Base-by-base conservation (phyloP, 306 rosid genomes). In the Cucurbita pepo region DNA sequence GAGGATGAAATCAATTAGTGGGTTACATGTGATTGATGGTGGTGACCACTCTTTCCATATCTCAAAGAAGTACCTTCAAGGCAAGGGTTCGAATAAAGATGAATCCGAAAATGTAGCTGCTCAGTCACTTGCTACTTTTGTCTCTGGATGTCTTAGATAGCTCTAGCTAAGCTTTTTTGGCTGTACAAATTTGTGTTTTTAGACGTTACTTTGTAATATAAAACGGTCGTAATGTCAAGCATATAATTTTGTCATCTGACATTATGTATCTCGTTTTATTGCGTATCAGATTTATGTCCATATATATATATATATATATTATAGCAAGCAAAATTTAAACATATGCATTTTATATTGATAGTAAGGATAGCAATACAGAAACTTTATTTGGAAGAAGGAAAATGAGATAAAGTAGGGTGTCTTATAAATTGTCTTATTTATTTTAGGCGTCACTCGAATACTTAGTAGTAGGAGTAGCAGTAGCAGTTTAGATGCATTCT, bases 21-120 rank as follows among this genome's bases (percentile, higher is more conserved):
- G 83, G 63, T 83, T 93, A 81, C 86, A 88, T 79, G 86, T 93
- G 71, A 73, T 93, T 48, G 85, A 88, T 81, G 97, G 98, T 40
- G 98, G 97, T 56, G 98, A 90, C 51, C 97, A 93, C 81, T 93
- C 97, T 45, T 90, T 93, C 83, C 91, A 88, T 88, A 82, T 93
- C 66, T 87, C 79, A n/a, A 93, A 90, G 89, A 90, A 87, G 84
- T 89, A 88, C 82, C 89, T 90, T 64, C 89, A 90, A 75, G 80
- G 84, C 80, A 83, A 58, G 58, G 85, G 79, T 61, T 84, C 81
- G 59, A 78, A 88, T 55, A 92, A 90, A 80, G 82, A 84, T 6
- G 83, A 83, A 80, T 91, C 87, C 21, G 97, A 93, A 86, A 84
- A 65, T 74, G 86, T 56, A 72, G 91, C 96, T 40, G 65, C 83